Percentiles rank a stretch among this genome's conserved stretches.
Conservation (phyloP, 139 green algal species). For the Deuterostichococcus epilithicus region DNA sequence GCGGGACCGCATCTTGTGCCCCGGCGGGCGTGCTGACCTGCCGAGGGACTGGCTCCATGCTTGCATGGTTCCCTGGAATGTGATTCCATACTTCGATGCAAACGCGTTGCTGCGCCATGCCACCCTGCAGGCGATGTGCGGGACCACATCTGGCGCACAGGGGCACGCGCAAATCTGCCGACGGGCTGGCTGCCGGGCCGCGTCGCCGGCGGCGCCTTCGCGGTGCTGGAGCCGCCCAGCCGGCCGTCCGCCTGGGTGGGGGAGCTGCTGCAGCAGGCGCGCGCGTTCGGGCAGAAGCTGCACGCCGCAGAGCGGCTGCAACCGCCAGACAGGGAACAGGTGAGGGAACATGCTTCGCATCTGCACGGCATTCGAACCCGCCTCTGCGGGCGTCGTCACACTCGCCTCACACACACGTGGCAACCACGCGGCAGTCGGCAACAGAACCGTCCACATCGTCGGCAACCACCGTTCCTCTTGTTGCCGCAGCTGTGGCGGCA, state of each 20-base stretch:
- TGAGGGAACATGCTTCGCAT: no score
- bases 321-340: neutral
- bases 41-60: no score
- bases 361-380: neutral
- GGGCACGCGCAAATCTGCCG: slow-evolving; percentile 23
- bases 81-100: no score
- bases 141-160: slow-evolving; percentile 16
- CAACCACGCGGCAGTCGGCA: no score
- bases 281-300: slow-evolving; percentile 7
- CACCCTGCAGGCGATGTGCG: slow-evolving; percentile 3
- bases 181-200: slow-evolving; percentile 20
- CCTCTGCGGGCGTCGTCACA: neutral
- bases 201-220: slow-evolving; percentile 23
- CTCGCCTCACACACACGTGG: neutral
- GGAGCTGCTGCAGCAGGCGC: slow-evolving; percentile 15
- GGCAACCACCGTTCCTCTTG: neutral
- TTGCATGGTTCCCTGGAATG: no score
- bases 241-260: slow-evolving; percentile 25
- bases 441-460: neutral
- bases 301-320: neutral
- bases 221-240: slow-evolving; percentile 25
- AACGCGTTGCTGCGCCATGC: neutral
- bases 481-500: slow-evolving; percentile 21
- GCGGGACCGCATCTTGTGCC: no score
- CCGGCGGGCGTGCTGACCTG: no score